Conservation (phyloP, 768 basidiomycete species). For the Cystofilobasidium ferigula region DNA sequence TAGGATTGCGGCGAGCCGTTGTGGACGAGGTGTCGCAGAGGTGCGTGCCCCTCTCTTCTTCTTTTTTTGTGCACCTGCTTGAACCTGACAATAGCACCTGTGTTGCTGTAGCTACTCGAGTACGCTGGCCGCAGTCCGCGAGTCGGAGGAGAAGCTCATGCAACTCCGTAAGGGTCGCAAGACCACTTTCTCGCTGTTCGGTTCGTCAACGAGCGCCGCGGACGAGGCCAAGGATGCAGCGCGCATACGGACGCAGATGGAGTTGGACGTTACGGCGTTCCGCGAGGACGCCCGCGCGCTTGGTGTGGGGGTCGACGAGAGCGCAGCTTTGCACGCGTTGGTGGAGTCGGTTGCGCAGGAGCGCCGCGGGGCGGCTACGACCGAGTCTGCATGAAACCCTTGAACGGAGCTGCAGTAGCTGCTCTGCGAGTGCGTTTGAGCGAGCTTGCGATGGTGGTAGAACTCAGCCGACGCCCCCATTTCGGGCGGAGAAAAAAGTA, state of each 20-base stretch:
- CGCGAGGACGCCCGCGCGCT: conserved; percentile 62
- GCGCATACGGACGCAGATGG: conserved; percentile 72
- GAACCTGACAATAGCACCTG: not conserved
- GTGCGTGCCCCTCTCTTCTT: conserved; percentile 28
- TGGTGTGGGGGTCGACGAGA: conserved; percentile 45
- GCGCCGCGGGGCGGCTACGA: too few species aligned
- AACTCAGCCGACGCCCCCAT: too few species aligned
- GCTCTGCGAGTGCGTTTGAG: too few species aligned
- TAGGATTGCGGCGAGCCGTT: conserved; percentile 45
- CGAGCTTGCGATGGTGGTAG: too few species aligned
- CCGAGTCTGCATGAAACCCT: too few species aligned
- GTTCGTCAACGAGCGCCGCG: conserved; percentile 10
- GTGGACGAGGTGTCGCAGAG: conserved; percentile 46
- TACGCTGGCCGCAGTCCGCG: conserved; percentile 71
- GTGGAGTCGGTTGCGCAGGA: conserved; percentile 28
- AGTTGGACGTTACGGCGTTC: conserved; percentile 73
- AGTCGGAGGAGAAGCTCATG: conserved; percentile 79
- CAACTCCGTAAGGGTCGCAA: conserved; percentile 68
- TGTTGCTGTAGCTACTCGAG: conserved; percentile 53
- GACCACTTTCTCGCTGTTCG: conserved; percentile 57
- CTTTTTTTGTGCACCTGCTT: not conserved
- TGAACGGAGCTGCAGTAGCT: too few species aligned
- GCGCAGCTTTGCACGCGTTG: conserved; percentile 36
- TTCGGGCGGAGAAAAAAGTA: too few species aligned
- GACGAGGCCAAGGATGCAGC: conserved; percentile 58